Evolutionary conservation across 1,284 basidiomycete genomes (phyloP), one percentile per base, ranked within the genome.

Genomic region (Heterobasidion irregulare): DNA sequence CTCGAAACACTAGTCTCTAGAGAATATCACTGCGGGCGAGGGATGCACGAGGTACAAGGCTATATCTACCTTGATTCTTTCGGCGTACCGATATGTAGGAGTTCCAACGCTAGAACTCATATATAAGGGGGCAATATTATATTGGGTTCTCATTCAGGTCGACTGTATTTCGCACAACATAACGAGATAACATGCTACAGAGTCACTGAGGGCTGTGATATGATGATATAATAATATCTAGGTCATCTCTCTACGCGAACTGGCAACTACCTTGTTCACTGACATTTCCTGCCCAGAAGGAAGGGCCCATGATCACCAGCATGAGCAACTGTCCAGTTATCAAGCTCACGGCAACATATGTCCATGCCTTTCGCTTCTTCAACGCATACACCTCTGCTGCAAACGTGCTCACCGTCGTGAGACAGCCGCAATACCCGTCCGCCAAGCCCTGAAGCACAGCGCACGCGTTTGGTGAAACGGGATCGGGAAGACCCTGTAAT

Each of bases 351-450:
- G 78, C 59, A 18, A 80, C 82, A 68, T 98, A 98, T 41, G 82
- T 63, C 73, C 79, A 83, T 33, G 81, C 80, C 62, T 77, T 79
- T 64, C 75, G 68, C 10, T 75, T 68, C 49, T 72, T 73, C 53
- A 97, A 70, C 3, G 80, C 79, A 7, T 76, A 70, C 36, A 92
- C 70, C 68, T 99, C 97, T 3, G 86, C 85, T 2, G 84, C 88
- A 66, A 98, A 96, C 10, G 95, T 99, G 70, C 91, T 94, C 58
- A 99, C 80, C 0, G 97, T 99, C 4, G 89, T 95, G 60, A 99
- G 74, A 70, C 93, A 94, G 8, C 95, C 97, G 66, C 95, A 98
- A 66, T 94, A 98, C 2, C 97, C 97, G 65, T 98, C 91, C 36
- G 79, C 76, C 33, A 99, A 71, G 0, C 91, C 93, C 65, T 89